Base-by-base conservation (phyloP, 139 green algal genomes). In the Microglena sp. region DNA sequence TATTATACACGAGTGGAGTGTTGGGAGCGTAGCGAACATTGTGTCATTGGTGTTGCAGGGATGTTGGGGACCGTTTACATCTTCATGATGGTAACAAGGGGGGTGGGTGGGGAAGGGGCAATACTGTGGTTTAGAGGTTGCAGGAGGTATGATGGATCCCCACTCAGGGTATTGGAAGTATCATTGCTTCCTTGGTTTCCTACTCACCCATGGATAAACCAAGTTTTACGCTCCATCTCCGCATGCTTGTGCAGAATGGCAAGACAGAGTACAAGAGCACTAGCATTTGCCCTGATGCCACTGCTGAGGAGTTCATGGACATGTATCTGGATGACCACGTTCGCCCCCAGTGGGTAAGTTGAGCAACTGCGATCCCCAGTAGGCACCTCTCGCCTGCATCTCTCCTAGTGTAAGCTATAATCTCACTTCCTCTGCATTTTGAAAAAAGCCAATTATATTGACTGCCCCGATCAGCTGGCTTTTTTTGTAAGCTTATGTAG, bases 241-340 rank as follows among this genome's bases (percentile, higher is more conserved):
- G 2, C 2, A 24, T 54, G 35, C 28, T 2, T 59, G 31, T 62
- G 68, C 65, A 86, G 77, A 74, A 72, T 40, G 86, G 86, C 44
- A 90, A 88, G 66, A 92, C 87, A 4, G 90, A 96, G 77, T 96
- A 96, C 83, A 91, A 92, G 77, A 89, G 76, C 50, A 54, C 87
- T 0, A 95, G 84, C 0, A 69, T 89, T 4, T 64, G 70, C 36
- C 63, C 77, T 4, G 68, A 95, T 63, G 72, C 84, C 18, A 92
- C 83, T 24, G 73, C 87, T 5, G 63, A 90, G 62, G 89, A 96
- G 84, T 90, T 92, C 56, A 90, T 81, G 54, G 89, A 94, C 68
- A 76, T 95, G 55, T 94, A 90, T 68, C 68, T 95, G 36, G 84
- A 94, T 60, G 87, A 95, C 55, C 64, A 78, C 36, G 76, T 77